These are phyloP conservation scores for Pythium phragmitis DNA, from an alignment of 352 stramenopile genomes.

Conservation along the genomic window DNA sequence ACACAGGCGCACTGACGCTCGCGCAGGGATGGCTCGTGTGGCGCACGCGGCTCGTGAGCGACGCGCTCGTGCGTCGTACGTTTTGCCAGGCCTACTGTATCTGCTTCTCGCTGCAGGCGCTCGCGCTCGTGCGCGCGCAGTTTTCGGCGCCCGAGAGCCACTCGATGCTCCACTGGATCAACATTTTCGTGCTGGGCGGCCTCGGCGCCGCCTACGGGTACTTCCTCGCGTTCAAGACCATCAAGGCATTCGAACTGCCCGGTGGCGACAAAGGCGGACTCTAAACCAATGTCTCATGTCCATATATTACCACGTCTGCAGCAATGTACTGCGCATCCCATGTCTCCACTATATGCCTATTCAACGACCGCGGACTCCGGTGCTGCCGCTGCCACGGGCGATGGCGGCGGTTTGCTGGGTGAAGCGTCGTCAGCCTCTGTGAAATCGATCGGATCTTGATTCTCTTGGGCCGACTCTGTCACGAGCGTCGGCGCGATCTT, in stretches of 20 bases:
- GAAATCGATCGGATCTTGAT: slow-evolving; percentile 21
- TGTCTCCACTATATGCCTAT: neutral
- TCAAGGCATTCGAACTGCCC: slow-evolving; percentile 86
- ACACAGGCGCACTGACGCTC: slow-evolving; percentile 67
- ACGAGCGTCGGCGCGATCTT: slow-evolving; percentile 64
- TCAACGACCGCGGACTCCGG: slow-evolving; percentile 6
- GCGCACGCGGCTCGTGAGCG: slow-evolving; percentile 83
- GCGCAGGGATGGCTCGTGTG: slow-evolving; percentile 86
- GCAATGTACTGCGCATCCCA: neutral
- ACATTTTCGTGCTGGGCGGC: slow-evolving; percentile 66
- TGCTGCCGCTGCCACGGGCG: neutral
- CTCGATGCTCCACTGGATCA: slow-evolving; percentile 80
- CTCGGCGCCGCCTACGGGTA: slow-evolving; percentile 78
- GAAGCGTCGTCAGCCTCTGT: slow-evolving; percentile 5
- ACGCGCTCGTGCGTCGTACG: slow-evolving; percentile 79
- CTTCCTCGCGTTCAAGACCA: slow-evolving; percentile 86
- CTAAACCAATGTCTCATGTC: slow-evolving; percentile 20
- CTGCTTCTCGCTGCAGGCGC: slow-evolving; percentile 78
- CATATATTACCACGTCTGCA: slow-evolving; percentile 4
- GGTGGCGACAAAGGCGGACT: slow-evolving; percentile 52
- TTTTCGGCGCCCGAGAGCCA: slow-evolving; percentile 70
- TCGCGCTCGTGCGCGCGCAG: slow-evolving; percentile 73
- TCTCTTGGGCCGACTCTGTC: slow-evolving; percentile 2
- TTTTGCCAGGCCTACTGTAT: slow-evolving; percentile 89
- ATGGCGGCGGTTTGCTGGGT: neutral